Evolutionary conservation across 2,329 filamentous ascomycete genomes (phyloP).

Genomic region (Nothomitra cinnamomea): DNA sequence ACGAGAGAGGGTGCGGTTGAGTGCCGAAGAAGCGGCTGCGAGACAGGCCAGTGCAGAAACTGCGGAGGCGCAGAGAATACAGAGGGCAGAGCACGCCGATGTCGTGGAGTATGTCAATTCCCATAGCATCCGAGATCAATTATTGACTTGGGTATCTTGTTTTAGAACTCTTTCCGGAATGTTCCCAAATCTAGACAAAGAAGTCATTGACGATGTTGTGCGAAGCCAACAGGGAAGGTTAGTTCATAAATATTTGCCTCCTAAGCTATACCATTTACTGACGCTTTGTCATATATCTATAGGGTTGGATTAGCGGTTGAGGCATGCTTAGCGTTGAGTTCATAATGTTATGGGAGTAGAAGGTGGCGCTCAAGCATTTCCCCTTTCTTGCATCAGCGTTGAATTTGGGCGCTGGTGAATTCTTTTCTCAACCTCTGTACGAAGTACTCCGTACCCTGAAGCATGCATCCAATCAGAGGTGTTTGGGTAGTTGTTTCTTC

Average conservation of each 20-base stretch:
- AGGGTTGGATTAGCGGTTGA: conserved; percentile 77
- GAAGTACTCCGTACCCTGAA: too few relatives aligned
- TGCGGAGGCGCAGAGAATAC: conserved; percentile 70
- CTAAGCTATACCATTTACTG: conserved; percentile 1
- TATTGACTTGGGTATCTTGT: neutral
- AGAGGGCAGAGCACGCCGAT: conserved; percentile 70
- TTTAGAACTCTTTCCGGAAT: conserved; percentile 66
- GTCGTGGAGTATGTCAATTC: conserved; percentile 53
- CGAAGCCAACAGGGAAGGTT: conserved; percentile 87
- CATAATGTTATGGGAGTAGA: conserved; percentile 13
- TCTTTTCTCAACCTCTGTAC: too few relatives aligned
- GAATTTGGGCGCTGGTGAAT: neutral
- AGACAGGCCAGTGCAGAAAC: conserved; percentile 79
- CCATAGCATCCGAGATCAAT: neutral
- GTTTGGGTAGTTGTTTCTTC: too few relatives aligned
- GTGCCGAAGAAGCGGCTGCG: conserved; percentile 74
- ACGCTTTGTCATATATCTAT: conserved; percentile 7
- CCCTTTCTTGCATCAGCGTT: neutral
- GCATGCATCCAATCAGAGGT: too few relatives aligned
- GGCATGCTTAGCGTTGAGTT: conserved; percentile 57
- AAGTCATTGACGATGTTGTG: conserved; percentile 93
- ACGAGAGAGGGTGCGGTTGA: conserved; percentile 29
- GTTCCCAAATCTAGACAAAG: conserved; percentile 89
- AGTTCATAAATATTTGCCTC: conserved; percentile 21
- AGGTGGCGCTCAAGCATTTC: neutral